Evolutionary conservation across 2,329 filamentous ascomycete genomes (phyloP), one percentile per base, ranked within the genome.

Genomic region (Akanthomyces uredinophilus): DNA sequence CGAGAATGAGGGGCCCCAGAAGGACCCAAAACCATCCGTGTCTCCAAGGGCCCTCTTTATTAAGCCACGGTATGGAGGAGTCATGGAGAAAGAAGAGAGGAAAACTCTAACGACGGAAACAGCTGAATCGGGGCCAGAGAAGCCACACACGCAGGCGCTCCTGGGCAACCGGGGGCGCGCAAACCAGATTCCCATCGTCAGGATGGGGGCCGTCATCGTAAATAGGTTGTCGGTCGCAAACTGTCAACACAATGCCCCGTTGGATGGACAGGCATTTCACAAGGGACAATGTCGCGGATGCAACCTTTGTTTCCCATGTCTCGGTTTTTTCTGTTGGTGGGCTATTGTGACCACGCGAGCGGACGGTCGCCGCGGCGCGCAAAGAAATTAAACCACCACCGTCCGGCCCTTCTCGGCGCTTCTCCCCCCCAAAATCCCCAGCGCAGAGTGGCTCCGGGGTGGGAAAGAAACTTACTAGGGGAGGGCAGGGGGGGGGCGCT

Each of bases 391-490:
- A 60, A 60, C 39, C 53, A 47, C 41, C 57, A 52, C 50, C 59
- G 22, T 41, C 51, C 59, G 59, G 59, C 59, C 59, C 59, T 61
- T 55, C 59, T 61, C 59, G 59, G 59, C 59, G 59, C 59, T 61
- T 61, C 59, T 61, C 44, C 16, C 20, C 32, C 49, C 58, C 47
- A 39, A 46, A 44, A 44, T 47, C 58, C 58, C 50, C 58, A 60
- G 47, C 39, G 27, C 47, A 44, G 13, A 60, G 57, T 60, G 57
- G 49, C 57, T 60, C 58, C 22, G 58, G 58, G 57, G 57, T 10
- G 16, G 37, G 8, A 16, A 24, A 29, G 24, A 20, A 24, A 14
- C 11, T 10, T 22, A 27, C 27, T 14, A 22, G 43, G n/a, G 44
- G 27, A 39, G 20, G 54, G 32, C n/a, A 22, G 20, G 16, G 46